phyloP scores from a whole-genome alignment of 176 grass and related monocot genomes.

The Aegilops speltoides region DNA sequence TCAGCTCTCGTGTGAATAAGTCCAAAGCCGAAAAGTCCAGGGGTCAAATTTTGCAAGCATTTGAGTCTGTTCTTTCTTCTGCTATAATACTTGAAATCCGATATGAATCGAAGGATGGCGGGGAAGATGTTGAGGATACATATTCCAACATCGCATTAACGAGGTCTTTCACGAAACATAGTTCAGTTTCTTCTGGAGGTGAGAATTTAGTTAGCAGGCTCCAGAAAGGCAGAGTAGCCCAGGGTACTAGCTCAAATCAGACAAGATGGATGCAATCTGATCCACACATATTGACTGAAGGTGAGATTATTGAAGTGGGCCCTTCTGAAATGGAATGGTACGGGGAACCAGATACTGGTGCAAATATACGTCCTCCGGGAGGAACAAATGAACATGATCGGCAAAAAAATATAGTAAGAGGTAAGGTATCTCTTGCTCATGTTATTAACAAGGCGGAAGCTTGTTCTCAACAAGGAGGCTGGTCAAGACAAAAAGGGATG shows the following conservation, averaged over 20 bases:
- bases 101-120: conserved; percentile 55
- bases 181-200: conserved; percentile 53
- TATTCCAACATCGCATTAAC: conserved; percentile 54
- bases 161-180: conserved; percentile 62
- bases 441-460: conserved; percentile 72
- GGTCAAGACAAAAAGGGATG: conserved; percentile 79
- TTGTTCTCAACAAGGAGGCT: conserved; percentile 48
- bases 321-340: conserved; percentile 40
- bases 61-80: conserved; percentile 83
- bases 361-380: conserved; percentile 27
- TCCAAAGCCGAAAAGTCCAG: conserved; percentile 85
- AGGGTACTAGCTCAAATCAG: conserved; percentile 46
- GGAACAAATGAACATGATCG: conserved; percentile 24
- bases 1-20: conserved; percentile 64
- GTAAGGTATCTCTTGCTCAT: conserved; percentile 79
- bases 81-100: conserved; percentile 85
- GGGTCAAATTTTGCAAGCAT: conserved; percentile 85
- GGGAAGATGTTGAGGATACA: conserved; percentile 30
- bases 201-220: conserved; percentile 56
- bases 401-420: conserved; percentile 52
- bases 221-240: conserved; percentile 31
- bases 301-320: conserved; percentile 78
- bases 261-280: conserved; percentile 64
- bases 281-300: conserved; percentile 95
- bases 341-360: conserved; percentile 17